phyloP scores from a whole-genome alignment of 2,329 filamentous ascomycete species.

The Aspergillus ruber region DNA sequence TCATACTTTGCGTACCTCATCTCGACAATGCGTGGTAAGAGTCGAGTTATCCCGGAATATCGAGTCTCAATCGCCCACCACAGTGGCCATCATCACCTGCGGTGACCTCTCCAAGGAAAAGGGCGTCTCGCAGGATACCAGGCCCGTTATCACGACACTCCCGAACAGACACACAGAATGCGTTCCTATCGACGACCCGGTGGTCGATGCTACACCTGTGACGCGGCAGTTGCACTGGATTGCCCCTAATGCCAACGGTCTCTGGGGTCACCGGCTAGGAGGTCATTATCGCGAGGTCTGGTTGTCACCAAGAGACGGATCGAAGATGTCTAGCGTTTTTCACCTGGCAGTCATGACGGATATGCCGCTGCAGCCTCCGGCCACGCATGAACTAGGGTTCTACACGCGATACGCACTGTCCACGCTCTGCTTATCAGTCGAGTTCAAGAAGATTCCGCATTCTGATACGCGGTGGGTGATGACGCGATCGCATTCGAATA shows the following conservation, averaged over 20 bases:
- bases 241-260: slow-evolving; percentile 10
- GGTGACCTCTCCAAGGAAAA: slow-evolving; percentile 11
- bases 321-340: slow-evolving; percentile 8
- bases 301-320: slow-evolving; percentile 16
- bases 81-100: slow-evolving; percentile 12
- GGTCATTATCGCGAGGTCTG: slow-evolving; percentile 17
- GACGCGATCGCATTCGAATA: slow-evolving; percentile 14
- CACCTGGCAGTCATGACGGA: slow-evolving; percentile 15
- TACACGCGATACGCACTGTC: slow-evolving; percentile 14
- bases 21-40: slow-evolving; percentile 13
- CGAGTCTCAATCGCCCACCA: neutral
- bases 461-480: slow-evolving; percentile 14
- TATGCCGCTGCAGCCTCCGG: slow-evolving; percentile 16
- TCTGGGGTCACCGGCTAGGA: slow-evolving; percentile 18
- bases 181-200: slow-evolving; percentile 13
- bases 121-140: slow-evolving; percentile 9
- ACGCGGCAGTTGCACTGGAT: slow-evolving; percentile 16
- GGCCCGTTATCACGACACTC: neutral
- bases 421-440: slow-evolving; percentile 17
- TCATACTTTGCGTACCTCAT: slow-evolving; percentile 8
- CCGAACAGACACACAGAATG: slow-evolving; percentile 13
- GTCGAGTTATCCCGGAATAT: slow-evolving; percentile 6
- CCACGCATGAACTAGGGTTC: slow-evolving; percentile 15
- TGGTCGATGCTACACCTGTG: slow-evolving; percentile 17
- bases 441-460: slow-evolving; percentile 16